Conservation (phyloP, 1,139 yeast genomes). For the Pichia sp. region DNA sequence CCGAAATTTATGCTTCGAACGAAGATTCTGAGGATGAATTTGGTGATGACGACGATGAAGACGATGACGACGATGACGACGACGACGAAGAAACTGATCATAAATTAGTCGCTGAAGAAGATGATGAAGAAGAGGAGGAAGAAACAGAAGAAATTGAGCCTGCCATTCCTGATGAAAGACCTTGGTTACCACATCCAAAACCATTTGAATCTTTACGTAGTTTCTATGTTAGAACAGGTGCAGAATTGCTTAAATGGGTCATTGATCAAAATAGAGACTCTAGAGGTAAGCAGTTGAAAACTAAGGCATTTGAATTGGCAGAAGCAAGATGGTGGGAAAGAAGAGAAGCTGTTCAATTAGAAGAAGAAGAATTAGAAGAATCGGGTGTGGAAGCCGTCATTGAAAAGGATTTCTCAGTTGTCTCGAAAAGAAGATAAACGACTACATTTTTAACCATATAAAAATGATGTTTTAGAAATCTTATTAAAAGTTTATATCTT, state of each 20-base stretch:
- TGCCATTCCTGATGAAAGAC: constrained; percentile 83
- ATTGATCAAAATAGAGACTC: constrained; percentile 76
- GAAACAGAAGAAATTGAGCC: constrained; percentile 59
- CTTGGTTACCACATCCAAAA: constrained; percentile 96
- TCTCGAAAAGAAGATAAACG: constrained; percentile 35
- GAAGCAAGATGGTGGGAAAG: constrained; percentile 99
- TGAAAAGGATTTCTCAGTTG: constrained; percentile 58
- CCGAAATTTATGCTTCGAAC: constrained; percentile 51
- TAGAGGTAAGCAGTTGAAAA: constrained; percentile 87
- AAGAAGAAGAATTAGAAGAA: constrained; percentile 86
- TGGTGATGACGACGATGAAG: constrained; percentile 54
- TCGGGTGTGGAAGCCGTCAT: constrained; percentile 89
- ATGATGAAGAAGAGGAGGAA: constrained; percentile 47
- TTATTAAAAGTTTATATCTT: not conserved
- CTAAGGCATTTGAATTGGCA: constrained; percentile 81
- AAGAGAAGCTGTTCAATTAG: constrained; percentile 81
- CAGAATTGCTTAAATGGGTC: constrained; percentile 87
- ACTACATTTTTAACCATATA: not conserved
- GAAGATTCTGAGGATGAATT: constrained; percentile 45
- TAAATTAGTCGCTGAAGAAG: constrained; percentile 29
- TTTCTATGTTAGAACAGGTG: constrained; percentile 81
- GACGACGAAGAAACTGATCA: constrained; percentile 39
- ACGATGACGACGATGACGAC: constrained; percentile 61
- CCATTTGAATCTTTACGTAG: constrained; percentile 82
- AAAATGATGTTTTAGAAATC: not conserved